Evolutionary conservation across 306 rosid species (phyloP), one percentile per base, ranked within the genome.

Genomic region (Crataegus laevigata): DNA sequence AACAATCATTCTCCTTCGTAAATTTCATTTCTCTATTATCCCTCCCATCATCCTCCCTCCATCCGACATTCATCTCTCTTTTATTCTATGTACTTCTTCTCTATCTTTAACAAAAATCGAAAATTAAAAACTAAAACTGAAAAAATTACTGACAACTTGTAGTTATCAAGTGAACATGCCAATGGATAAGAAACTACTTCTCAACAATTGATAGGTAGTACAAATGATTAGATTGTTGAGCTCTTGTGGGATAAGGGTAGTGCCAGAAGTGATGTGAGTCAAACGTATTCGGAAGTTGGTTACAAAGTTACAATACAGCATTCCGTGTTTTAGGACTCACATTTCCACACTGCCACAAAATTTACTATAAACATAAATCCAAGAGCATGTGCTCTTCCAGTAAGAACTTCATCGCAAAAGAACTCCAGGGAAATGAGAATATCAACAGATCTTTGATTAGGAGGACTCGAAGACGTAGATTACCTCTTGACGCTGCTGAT

Each of bases 401-500:
- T 47, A 18, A 47, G 52, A 15, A 47, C 51, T 43, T 43, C 51
- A 47, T 47, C 52, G 8, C 19, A 47, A 19, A 47, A 15, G 52
- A 47, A 47, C 54, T 50, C 21, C 21, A 6, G 54, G 43, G 58
- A 21, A 22, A 15, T 24, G 67, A 68, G 80, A 19, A 10, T 8
- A 7, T 70, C 21, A 13, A 22, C 9, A 58, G 34, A 8, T 58
- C 26, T 19, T 57, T 25, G n/a, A 40, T 40, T 63, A 61, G 19
- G 51, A 69, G 75, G 81, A 30, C 8, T 11, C 6, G 36, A 62
- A 14, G 55, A 19, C 8, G 28, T 29, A 12, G 64, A 13, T 68
- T 65, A 78, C 50, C 64, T 70, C 74, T 75, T 71, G 14, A 68
- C 36, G 61, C 52, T 72, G 52, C 66, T 72, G 62, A 75, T 75